These are phyloP conservation scores for Eucalyptus curtisii DNA, from an alignment of 345 rosid genomes.

Conservation along the genomic window DNA sequence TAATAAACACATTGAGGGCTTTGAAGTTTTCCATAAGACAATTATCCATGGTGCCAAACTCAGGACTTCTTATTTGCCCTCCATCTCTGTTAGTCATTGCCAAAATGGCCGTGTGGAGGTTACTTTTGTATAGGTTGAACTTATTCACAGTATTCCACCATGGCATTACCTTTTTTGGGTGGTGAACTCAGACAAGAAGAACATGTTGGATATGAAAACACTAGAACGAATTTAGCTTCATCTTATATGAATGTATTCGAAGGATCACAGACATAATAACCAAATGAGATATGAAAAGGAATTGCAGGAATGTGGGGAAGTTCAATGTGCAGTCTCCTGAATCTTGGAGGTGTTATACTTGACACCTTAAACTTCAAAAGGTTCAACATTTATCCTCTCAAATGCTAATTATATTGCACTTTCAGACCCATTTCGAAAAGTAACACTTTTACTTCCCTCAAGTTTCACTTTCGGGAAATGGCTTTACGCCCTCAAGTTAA, in stretches of 20 bases:
- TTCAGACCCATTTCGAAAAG: neutral
- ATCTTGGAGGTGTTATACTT: neutral
- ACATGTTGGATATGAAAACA: neutral
- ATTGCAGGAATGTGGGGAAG: neutral
- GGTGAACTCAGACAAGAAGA: neutral
- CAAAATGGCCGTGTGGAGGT: neutral
- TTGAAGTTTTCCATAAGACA: neutral
- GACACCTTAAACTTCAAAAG: neutral
- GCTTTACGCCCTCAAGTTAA: neutral
- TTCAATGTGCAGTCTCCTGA: neutral
- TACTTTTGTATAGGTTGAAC: neutral
- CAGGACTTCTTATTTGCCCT: neutral
- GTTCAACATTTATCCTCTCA: neutral
- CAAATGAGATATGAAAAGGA: neutral
- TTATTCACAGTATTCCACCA: neutral
- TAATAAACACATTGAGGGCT: neutral
- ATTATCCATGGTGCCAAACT: neutral
- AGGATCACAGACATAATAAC: neutral
- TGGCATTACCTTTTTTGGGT: neutral
- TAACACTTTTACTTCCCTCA: neutral
- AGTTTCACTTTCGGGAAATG: neutral
- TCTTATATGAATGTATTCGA: neutral
- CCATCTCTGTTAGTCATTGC: neutral
- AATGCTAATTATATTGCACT: neutral
- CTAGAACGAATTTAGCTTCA: neutral